Conservation (phyloP, 2,329 filamentous ascomycete species). For the Ceratocystis alfenasii region DNA sequence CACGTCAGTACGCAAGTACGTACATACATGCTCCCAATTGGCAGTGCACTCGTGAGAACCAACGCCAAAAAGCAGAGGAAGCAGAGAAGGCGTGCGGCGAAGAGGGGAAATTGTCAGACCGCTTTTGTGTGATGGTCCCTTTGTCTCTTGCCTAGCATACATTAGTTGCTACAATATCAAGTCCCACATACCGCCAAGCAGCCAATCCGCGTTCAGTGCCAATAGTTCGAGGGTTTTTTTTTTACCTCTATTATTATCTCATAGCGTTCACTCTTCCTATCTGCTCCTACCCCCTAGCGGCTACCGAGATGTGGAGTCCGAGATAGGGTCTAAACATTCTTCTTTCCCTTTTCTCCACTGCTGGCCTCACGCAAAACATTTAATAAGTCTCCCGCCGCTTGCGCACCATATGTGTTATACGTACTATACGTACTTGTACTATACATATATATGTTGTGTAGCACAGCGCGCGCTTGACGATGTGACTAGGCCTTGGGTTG, state of each 20-base stretch:
- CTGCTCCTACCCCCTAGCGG: neutral
- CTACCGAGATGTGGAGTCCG: neutral
- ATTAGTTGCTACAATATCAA: too few species aligned
- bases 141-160: neutral
- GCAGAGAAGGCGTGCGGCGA: too few species aligned
- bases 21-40: neutral
- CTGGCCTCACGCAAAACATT: neutral
- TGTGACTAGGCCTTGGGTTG: neutral
- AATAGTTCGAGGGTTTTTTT: neutral
- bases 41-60: neutral
- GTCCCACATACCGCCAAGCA: too few species aligned
- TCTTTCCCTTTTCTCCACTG: neutral
- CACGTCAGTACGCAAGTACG: neutral
- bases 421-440: too few species aligned
- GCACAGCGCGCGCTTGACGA: neutral
- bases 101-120: neutral
- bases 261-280: neutral
- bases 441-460: neutral
- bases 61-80: neutral
- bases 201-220: neutral
- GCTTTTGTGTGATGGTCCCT: neutral
- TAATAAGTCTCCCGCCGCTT: too few species aligned
- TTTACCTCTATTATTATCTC: neutral
- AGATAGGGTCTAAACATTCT: neutral
- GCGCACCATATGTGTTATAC: too few species aligned